Conservation (phyloP, 2,329 filamentous ascomycete species). For the Epichloe elymi region DNA sequence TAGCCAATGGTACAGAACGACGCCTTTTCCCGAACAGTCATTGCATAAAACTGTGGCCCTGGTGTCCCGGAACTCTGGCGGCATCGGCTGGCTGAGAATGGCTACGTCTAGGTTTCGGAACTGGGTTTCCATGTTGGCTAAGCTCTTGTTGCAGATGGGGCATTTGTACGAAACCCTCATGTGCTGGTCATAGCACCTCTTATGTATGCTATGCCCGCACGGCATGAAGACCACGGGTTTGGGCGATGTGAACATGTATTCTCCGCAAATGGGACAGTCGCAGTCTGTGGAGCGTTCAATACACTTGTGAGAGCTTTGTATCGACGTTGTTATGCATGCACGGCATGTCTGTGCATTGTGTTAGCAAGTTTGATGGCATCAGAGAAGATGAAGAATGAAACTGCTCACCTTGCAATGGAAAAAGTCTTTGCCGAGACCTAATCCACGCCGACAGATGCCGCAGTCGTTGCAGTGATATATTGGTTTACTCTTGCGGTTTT, state of each 20-base stretch:
- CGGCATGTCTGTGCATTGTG: conserved; percentile 55
- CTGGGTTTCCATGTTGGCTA: conserved; percentile 94
- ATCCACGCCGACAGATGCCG: conserved; percentile 83
- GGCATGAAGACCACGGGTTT: conserved; percentile 84
- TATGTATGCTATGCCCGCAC: conserved; percentile 93
- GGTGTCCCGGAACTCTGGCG: conserved; percentile 64
- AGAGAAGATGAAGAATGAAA: not conserved
- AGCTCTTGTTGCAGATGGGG: conserved; percentile 88
- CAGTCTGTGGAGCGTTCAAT: conserved; percentile 91
- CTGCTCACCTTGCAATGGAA: conserved; percentile 82
- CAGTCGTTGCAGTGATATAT: conserved; percentile 97
- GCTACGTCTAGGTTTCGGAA: conserved; percentile 84
- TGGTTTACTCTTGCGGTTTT: conserved; percentile 77
- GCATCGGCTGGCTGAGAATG: conserved; percentile 87
- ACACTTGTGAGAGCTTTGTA: conserved; percentile 76
- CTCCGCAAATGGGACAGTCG: conserved; percentile 91
- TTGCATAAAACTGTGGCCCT: conserved; percentile 83
- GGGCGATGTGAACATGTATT: conserved; percentile 90
- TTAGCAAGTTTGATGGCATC: not conserved
- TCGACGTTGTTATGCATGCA: conserved; percentile 84
- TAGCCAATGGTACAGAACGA: conserved; percentile 85
- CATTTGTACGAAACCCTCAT: conserved; percentile 89
- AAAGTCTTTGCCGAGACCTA: conserved; percentile 90
- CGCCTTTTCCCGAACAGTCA: conserved; percentile 80
- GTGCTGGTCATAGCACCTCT: conserved; percentile 75